Conservation (phyloP, 2,329 filamentous ascomycete genomes). For the Penicillium vulpinum region DNA sequence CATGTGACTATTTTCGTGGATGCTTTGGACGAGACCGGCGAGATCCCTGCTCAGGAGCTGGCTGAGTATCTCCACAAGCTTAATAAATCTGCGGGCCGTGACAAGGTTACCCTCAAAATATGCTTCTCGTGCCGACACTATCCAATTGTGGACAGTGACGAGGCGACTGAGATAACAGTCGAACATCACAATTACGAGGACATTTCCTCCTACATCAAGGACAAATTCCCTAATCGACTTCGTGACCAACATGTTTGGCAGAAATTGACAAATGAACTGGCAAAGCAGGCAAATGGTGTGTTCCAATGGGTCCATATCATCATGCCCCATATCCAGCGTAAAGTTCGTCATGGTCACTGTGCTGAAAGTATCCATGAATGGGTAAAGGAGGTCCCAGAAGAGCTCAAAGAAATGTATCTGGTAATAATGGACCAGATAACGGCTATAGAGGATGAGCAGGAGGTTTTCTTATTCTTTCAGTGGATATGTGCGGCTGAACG, state of each 20-base stretch:
- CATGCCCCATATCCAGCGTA: neutral
- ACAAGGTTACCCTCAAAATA: neutral
- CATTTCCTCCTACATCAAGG: conserved; percentile 3
- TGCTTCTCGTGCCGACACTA: conserved; percentile 22
- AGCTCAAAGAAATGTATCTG: neutral
- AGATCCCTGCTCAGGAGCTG: conserved; percentile 1
- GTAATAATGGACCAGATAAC: too few species aligned
- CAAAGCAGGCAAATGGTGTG: conserved; percentile 1
- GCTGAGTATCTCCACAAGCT: conserved; percentile 10
- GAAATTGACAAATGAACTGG: neutral
- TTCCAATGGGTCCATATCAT: neutral
- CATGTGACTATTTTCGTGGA: conserved; percentile 11
- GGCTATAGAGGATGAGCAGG: too few species aligned
- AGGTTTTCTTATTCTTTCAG: neutral
- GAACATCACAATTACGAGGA: conserved; percentile 10
- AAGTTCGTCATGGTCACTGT: neutral
- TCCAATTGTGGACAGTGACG: conserved; percentile 5
- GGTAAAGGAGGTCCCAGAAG: neutral
- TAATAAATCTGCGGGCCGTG: neutral
- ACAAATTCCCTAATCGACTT: neutral
- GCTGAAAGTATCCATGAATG: neutral
- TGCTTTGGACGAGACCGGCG: conserved; percentile 14
- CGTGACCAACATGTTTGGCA: neutral
- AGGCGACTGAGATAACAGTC: conserved; percentile 5
- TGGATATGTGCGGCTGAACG: neutral